Percentiles rank a stretch among this genome's conserved stretches.
Evolutionary conservation across 129 eudicot genomes (phyloP).

Genomic region (Smallanthus sonchifolius): DNA sequence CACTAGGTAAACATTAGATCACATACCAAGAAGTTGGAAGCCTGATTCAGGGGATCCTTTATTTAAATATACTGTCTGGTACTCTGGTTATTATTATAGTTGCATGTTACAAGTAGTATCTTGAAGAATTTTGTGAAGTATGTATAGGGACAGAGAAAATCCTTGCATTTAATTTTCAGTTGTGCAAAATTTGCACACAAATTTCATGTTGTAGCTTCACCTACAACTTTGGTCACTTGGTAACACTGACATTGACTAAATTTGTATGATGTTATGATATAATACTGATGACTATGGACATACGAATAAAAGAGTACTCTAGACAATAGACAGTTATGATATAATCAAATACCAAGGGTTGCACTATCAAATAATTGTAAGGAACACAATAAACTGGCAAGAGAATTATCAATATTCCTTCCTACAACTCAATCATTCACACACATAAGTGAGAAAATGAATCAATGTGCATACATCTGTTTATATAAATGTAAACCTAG

Average conservation of each 20-base stretch:
- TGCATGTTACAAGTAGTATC: slow-evolving; percentile 4
- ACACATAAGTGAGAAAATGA: background rate
- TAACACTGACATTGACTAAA: background rate
- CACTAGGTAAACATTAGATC: background rate
- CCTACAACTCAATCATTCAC: background rate
- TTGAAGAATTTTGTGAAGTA: background rate
- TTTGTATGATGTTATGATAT: background rate
- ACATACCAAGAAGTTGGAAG: slow-evolving; percentile 1
- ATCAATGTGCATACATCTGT: background rate
- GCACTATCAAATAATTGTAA: background rate
- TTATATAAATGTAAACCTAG: slow-evolving; percentile 7
- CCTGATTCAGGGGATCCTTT: background rate
- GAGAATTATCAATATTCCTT: background rate
- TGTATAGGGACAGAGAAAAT: background rate
- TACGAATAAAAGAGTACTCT: background rate
- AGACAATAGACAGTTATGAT: background rate
- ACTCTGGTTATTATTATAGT: background rate
- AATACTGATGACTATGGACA: background rate
- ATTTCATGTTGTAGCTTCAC: background rate
- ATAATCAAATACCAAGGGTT: background rate
- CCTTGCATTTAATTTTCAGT: background rate
- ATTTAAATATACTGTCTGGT: background rate
- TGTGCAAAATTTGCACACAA: background rate
- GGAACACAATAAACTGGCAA: background rate
- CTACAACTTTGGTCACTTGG: background rate